These are phyloP conservation scores for Sarcocystis neurona DNA, from an alignment of 169 alveolate genomes.

Conservation along the genomic window DNA sequence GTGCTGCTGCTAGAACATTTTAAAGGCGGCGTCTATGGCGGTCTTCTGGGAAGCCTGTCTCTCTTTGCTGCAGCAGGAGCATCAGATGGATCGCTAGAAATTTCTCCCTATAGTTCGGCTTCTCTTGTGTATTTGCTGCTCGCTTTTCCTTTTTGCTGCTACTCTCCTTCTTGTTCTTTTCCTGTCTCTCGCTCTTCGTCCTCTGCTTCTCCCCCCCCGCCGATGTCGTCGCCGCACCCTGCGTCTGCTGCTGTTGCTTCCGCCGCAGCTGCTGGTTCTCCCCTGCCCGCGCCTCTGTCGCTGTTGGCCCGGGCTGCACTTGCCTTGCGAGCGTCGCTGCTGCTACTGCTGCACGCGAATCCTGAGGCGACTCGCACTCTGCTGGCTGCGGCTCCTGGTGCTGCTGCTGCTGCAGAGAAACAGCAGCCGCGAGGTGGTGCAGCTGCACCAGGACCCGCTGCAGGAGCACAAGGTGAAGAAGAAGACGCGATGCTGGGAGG, in stretches of 20 bases:
- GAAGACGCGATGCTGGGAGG: too few species aligned
- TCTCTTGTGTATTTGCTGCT: too few species aligned
- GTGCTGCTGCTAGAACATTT: too few species aligned
- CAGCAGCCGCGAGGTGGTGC: not conserved
- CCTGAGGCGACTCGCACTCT: not conserved
- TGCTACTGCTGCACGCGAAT: not conserved
- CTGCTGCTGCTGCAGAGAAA: not conserved
- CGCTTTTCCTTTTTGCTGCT: not conserved
- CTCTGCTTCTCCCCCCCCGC: not conserved
- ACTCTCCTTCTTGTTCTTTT: not conserved
- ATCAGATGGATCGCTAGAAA: too few species aligned
- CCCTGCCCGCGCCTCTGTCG: not conserved
- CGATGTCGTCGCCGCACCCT: not conserved
- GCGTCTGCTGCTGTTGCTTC: not conserved
- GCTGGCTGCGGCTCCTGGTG: not conserved
- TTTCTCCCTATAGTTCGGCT: too few species aligned
- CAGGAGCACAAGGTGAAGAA: too few species aligned
- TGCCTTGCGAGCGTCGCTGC: constrained; percentile 1
- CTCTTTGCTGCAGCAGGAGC: too few species aligned
- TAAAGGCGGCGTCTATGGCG: too few species aligned
- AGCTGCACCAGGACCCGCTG: not conserved
- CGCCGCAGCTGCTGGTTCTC: too few species aligned
- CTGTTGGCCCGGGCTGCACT: not conserved
- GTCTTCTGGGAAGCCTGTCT: too few species aligned
- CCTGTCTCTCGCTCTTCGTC: not conserved